These are phyloP conservation scores for Bipolaris bicolor DNA, from an alignment of 2,329 filamentous ascomycete species.

Conservation along the genomic window DNA sequence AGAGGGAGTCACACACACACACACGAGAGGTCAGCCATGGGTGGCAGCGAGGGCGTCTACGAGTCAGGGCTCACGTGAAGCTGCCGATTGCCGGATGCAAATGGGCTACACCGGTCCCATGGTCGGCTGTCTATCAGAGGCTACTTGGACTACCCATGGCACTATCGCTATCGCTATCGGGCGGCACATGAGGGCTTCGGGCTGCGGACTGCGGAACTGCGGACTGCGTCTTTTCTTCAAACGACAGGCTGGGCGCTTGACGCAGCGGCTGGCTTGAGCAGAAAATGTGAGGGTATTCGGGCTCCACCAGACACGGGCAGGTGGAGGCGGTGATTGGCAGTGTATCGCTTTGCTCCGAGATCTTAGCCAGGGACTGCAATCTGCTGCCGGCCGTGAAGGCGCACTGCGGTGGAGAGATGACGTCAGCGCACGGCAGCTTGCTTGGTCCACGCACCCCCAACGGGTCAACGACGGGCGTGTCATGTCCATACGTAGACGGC, in stretches of 20 bases:
- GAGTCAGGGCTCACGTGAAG: constrained; percentile 1
- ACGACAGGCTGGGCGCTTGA: constrained; percentile 23
- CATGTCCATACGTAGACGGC: background rate
- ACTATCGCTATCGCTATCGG: constrained; percentile 10
- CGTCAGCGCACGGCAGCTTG: constrained; percentile 33
- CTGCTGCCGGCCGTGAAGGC: constrained; percentile 21
- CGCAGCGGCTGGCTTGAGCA: constrained; percentile 25
- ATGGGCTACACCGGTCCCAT: no score
- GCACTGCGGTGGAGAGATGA: constrained; percentile 21
- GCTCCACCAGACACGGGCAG: constrained; percentile 22
- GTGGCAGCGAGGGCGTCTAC: background rate
- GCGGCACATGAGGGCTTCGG: constrained; percentile 25
- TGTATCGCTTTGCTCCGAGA: constrained; percentile 12
- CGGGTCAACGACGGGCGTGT: background rate
- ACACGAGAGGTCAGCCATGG: background rate
- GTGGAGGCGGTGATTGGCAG: constrained; percentile 25
- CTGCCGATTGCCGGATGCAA: constrained; percentile 9
- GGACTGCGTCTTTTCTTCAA: constrained; percentile 33
- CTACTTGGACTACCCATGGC: no score
- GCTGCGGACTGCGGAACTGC: constrained; percentile 25
- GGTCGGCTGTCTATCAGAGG: no score
- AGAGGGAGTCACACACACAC: background rate
- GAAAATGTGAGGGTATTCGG: constrained; percentile 21
- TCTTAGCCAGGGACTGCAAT: constrained; percentile 28
- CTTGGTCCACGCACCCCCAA: constrained; percentile 13